Conservation (phyloP, 2,329 filamentous ascomycete genomes). For the Phoma sp. region DNA sequence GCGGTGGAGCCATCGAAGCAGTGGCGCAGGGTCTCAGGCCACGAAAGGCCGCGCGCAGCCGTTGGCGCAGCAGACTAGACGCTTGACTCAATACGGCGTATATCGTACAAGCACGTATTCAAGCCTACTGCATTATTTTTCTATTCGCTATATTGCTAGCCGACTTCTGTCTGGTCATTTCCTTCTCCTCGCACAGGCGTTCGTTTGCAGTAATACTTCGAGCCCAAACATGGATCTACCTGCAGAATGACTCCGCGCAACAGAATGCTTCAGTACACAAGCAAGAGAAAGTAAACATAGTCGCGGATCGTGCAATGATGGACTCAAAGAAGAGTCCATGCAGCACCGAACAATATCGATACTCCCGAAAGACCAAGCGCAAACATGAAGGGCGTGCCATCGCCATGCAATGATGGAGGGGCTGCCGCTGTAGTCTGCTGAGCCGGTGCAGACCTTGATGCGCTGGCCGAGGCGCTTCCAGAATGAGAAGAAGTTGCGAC, state of each 20-base stretch:
- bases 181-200: too few relatives aligned
- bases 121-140: neutral
- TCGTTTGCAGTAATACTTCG: too few relatives aligned
- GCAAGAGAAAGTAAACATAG: too few relatives aligned
- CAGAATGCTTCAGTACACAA: too few relatives aligned
- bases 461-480: constrained; percentile 2
- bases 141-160: neutral
- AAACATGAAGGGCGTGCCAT: constrained; percentile 19
- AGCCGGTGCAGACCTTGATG: constrained; percentile 18
- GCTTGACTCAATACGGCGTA: constrained; percentile 1
- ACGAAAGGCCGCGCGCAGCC: neutral
- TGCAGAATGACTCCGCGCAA: too few relatives aligned
- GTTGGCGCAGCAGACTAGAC: constrained; percentile 3
- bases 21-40: constrained; percentile 8
- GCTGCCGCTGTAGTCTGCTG: constrained; percentile 30
- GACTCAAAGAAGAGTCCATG: constrained; percentile 31
- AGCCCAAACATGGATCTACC: too few relatives aligned
- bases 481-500: constrained; percentile 3
- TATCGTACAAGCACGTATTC: constrained; percentile 2
- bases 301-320: too few relatives aligned
- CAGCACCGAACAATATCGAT: constrained; percentile 30
- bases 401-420: constrained; percentile 18
- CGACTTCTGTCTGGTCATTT: neutral
- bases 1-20: constrained; percentile 5
- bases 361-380: constrained; percentile 28